phyloP scores from a whole-genome alignment of 345 rosid genomes.

The Pistacia vera region DNA sequence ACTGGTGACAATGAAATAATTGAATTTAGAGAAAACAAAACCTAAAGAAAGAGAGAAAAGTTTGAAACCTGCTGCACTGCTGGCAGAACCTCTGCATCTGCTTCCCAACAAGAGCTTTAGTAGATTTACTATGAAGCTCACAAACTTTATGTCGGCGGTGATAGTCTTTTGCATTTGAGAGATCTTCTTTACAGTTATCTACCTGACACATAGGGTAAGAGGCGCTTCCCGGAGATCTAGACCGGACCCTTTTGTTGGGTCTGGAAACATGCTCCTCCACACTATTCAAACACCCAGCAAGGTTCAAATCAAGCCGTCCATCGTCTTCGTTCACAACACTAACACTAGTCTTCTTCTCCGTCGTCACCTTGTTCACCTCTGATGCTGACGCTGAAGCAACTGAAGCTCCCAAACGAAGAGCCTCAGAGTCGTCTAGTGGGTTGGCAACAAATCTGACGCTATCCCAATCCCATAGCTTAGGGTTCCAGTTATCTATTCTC shows the following conservation, averaged over 20 bases:
- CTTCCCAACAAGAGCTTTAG: conserved; percentile 72
- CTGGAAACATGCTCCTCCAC: conserved; percentile 56
- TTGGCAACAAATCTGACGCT: conserved; percentile 63
- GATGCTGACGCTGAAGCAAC: background rate
- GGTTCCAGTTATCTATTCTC: conserved; percentile 59
- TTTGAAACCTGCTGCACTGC: conserved; percentile 89
- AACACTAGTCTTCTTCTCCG: conserved; percentile 22
- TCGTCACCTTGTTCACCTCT: background rate
- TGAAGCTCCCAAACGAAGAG: conserved; percentile 36
- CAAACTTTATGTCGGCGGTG: conserved; percentile 95
- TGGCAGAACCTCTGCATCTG: conserved; percentile 99
- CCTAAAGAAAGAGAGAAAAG: background rate
- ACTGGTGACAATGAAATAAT: background rate
- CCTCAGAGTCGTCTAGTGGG: conserved; percentile 42
- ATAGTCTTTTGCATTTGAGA: conserved; percentile 81
- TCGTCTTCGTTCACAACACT: conserved; percentile 36
- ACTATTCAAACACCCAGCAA: conserved; percentile 51
- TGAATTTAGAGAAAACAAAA: background rate
- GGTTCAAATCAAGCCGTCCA: conserved; percentile 70
- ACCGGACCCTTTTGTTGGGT: conserved; percentile 70
- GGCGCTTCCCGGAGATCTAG: conserved; percentile 72
- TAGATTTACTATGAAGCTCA: conserved; percentile 80
- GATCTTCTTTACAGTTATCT: conserved; percentile 75
- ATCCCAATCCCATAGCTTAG: conserved; percentile 86
- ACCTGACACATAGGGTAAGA: conserved; percentile 86